Percentiles rank a stretch among this genome's conserved stretches.
phyloP scores from a whole-genome alignment of 768 basidiomycete species.

The Rhizopogon vinicolor region DNA sequence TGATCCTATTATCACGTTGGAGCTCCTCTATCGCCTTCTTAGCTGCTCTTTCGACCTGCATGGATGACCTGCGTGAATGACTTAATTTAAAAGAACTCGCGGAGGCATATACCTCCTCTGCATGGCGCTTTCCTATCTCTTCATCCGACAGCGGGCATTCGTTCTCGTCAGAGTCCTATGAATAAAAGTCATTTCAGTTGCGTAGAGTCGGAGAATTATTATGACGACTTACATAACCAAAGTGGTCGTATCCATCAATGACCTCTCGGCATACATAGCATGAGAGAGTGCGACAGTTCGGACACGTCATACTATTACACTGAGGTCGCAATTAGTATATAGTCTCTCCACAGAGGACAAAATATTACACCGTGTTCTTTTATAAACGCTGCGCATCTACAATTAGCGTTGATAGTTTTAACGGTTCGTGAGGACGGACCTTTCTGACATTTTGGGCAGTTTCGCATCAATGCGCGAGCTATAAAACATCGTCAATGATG shows the following conservation, averaged over 20 bases:
- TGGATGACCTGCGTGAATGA: not conserved
- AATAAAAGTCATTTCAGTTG: not conserved
- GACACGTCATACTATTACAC: slow-evolving; percentile 93
- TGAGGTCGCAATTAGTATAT: slow-evolving; percentile 20
- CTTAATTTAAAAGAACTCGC: not conserved
- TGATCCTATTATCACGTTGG: slow-evolving; percentile 46
- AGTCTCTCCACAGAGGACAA: not conserved
- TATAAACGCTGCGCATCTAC: slow-evolving; percentile 2
- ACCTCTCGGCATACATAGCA: slow-evolving; percentile 82
- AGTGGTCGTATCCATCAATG: slow-evolving; percentile 77
- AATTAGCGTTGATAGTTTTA: not conserved
- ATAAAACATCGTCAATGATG: slow-evolving; percentile 5
- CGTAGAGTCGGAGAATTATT: not conserved
- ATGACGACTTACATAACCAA: slow-evolving; percentile 42
- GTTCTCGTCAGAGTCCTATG: slow-evolving; percentile 25
- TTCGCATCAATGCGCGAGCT: slow-evolving; percentile 82
- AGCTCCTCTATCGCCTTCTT: slow-evolving; percentile 62
- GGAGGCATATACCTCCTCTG: slow-evolving; percentile 46
- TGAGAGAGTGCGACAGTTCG: slow-evolving; percentile 64
- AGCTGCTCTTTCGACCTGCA: slow-evolving; percentile 64
- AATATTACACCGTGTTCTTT: slow-evolving; percentile 30
- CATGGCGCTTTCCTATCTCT: slow-evolving; percentile 59
- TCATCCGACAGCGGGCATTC: slow-evolving; percentile 71
- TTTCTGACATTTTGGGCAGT: slow-evolving; percentile 84
- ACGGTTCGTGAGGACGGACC: slow-evolving; percentile 34